Base-by-base conservation (phyloP, 371 early-diverging fungal genomes). In the Mortierella sp. region DNA sequence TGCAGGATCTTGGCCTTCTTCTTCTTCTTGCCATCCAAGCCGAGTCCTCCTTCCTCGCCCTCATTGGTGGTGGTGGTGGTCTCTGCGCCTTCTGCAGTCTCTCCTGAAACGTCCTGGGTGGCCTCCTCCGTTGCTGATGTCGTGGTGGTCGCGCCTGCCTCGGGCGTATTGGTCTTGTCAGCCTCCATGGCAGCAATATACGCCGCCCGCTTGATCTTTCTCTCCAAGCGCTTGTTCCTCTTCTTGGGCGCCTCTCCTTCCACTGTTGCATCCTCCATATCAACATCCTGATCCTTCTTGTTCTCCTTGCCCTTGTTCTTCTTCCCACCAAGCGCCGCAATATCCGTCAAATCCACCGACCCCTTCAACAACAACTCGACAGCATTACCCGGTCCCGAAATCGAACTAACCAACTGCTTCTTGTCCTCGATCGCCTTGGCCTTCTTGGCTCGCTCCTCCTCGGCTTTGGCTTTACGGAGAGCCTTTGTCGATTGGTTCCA, bases 401-500 rank as follows among this genome's bases (percentile, higher is more conserved):
- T 76, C n/a, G 78, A 70, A 13, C 74, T 76, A 11, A 78, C 74
- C 5, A 78, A 53, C 16, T 73, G 51, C 57, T 78, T 82, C 64
- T 82, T 78, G 10, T 73, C 79, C 75, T 69, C 69, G 1, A 79
- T 34, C 0, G 67, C 77, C 72, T 79, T 74, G 34, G 71, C 54
- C 46, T 70, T 81, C 77, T 75, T 79, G 26, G 44, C 69, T 13
- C 51, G 37, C 19, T 79, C 82, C 43, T 81, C 82, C 21, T 75
- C 79, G 5, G 79, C 81, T 67, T 86, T 86, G 11, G 86, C 86
- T 54, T 86, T 81, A 10, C 82, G 70, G 10, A 81, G 24, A 0
- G 59, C 81, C 70, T 86, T 86, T 48, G 86, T 86, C 3, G 86
- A 71, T 59, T 76, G 76, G 74, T 86, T 86, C 86, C 86, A 86